Evolutionary conservation across 2,329 filamentous ascomycete genomes (phyloP).

Genomic region (Fonsecaea pugnacius): DNA sequence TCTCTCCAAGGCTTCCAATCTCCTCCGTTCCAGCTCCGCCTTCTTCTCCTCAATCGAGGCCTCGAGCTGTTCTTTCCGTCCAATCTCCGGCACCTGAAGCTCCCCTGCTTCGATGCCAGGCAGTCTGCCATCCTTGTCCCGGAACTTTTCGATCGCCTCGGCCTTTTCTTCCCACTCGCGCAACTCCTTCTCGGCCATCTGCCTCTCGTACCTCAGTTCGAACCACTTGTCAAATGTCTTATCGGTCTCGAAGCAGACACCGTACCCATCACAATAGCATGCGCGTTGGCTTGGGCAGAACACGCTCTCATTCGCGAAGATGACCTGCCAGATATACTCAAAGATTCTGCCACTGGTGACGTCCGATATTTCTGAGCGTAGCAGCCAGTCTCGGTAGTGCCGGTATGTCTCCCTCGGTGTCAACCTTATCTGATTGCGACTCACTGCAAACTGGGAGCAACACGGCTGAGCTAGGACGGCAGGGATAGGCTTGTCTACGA

Average conservation of each 20-base stretch:
- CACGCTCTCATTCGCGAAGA: constrained; percentile 58
- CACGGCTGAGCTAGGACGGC: constrained; percentile 63
- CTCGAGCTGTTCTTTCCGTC: constrained; percentile 50
- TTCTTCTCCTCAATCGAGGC: constrained; percentile 51
- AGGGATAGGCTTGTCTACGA: constrained; percentile 51
- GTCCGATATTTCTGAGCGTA: constrained; percentile 61
- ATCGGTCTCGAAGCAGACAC: constrained; percentile 62
- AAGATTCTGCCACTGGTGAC: constrained; percentile 63
- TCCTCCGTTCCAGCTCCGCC: constrained; percentile 48
- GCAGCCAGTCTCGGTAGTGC: constrained; percentile 64
- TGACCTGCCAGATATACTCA: constrained; percentile 68
- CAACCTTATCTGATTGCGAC: constrained; percentile 59
- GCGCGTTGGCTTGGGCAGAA: constrained; percentile 56
- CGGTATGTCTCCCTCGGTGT: constrained; percentile 60
- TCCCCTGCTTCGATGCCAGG: constrained; percentile 31
- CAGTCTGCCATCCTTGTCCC: constrained; percentile 21
- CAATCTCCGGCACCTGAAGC: constrained; percentile 31
- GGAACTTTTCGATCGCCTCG: constrained; percentile 42
- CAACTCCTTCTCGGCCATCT: constrained; percentile 49
- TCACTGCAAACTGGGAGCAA: constrained; percentile 68
- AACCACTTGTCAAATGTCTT: constrained; percentile 56
- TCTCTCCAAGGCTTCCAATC: constrained; percentile 53
- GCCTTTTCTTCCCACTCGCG: constrained; percentile 48
- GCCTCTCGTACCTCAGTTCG: constrained; percentile 50
- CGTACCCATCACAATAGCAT: constrained; percentile 69